Conservation (phyloP, 75 land plant species). For the Sequoia sempervirens region DNA sequence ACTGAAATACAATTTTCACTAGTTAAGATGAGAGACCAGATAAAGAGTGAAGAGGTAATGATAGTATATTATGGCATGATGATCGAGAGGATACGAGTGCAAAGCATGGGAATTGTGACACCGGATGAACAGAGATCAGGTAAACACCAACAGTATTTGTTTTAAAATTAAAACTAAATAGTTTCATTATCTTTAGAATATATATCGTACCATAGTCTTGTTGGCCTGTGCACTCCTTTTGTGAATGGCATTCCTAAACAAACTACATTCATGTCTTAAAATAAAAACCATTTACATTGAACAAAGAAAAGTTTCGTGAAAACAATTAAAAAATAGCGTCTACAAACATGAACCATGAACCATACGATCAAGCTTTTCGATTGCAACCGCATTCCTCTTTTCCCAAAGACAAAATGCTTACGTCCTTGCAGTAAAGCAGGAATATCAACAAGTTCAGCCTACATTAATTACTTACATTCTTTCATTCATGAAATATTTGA, state of each 20-base stretch:
- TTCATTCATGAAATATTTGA: not conserved
- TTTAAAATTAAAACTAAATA: too few relatives aligned
- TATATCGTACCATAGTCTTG: not conserved
- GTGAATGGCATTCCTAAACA: not conserved
- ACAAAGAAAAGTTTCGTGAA: not conserved
- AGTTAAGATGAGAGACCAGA: too few relatives aligned
- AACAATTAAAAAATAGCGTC: not conserved
- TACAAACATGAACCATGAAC: not conserved
- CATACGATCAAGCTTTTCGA: not conserved
- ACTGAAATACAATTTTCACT: too few relatives aligned
- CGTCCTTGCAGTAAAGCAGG: not conserved
- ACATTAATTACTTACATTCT: not conserved
- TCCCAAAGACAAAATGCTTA: not conserved
- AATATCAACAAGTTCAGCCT: not conserved
- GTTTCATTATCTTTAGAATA: too few relatives aligned
- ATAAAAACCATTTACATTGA: not conserved
- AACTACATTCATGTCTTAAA: not conserved
- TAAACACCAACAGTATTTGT: too few relatives aligned
- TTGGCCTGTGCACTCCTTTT: not conserved
- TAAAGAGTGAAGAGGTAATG: too few relatives aligned
- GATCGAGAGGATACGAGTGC: too few relatives aligned
- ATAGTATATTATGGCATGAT: too few relatives aligned
- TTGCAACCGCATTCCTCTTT: not conserved
- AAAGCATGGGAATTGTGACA: too few relatives aligned
- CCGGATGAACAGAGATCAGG: too few relatives aligned